A percentile compares a stretch with the other conserved stretches of the same genome.
phyloP scores from a whole-genome alignment of 257 asterid species.

The Jasminum sambac region DNA sequence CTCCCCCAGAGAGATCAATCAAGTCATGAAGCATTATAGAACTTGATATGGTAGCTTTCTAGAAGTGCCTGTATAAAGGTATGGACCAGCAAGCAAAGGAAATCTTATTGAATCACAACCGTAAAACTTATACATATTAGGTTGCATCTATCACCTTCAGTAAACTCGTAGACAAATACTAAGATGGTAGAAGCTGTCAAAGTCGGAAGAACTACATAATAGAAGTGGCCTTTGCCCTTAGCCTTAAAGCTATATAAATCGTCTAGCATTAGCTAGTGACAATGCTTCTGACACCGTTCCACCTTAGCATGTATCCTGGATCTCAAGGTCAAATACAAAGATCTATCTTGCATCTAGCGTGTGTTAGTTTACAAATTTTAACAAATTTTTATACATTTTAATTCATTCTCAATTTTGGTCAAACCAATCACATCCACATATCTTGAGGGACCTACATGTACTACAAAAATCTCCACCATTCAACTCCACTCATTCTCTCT shows the following conservation, averaged over 20 bases:
- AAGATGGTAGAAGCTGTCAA: neutral
- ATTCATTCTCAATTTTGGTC: no score
- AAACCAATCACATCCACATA: no score
- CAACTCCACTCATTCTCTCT: no score
- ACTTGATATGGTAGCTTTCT: neutral
- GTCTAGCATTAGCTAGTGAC: constrained; percentile 8
- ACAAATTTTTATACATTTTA: no score
- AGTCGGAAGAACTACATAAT: neutral
- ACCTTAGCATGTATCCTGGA: neutral
- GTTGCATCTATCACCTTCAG: neutral
- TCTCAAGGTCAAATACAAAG: neutral
- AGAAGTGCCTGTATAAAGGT: neutral
- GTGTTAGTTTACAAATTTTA: no score
- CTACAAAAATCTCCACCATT: no score
- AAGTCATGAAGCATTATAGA: constrained; percentile 1
- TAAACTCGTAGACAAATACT: no score
- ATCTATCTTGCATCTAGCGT: neutral
- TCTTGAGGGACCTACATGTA: no score
- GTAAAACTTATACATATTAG: neutral
- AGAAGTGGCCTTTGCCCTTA: neutral
- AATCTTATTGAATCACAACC: neutral
- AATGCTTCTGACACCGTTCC: neutral
- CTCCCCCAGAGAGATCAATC: neutral
- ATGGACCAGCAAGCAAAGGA: neutral
- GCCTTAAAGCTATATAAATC: neutral